Percentiles rank a stretch among this genome's conserved stretches.
These are phyloP conservation scores for Saccharomycopsis oosterbeekiorum DNA, from an alignment of 805 yeast species.

Conservation along the genomic window DNA sequence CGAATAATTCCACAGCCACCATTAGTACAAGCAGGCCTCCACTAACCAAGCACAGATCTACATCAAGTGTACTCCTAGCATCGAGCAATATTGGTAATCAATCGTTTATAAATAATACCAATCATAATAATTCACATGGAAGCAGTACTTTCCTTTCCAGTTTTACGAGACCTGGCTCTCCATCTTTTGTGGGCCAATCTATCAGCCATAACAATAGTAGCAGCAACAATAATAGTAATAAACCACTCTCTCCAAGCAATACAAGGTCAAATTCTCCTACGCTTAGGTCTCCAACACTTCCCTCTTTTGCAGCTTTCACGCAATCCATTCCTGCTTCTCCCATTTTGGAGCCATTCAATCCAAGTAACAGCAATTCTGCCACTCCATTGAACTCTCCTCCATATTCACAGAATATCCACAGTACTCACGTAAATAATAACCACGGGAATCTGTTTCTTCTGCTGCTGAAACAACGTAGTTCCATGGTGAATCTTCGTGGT, in stretches of 20 bases:
- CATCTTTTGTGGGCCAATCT: not conserved
- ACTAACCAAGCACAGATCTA: not conserved
- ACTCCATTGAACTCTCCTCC: slow-evolving; percentile 2
- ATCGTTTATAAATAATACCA: not conserved
- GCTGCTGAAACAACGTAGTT: not conserved
- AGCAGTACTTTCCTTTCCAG: not conserved
- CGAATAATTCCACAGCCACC: not conserved
- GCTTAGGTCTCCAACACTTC: slow-evolving; percentile 10
- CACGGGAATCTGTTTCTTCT: not conserved
- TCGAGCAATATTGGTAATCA: not conserved
- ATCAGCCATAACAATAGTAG: not conserved
- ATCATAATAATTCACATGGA: not conserved
- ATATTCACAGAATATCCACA: not conserved
- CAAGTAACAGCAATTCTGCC: not conserved
- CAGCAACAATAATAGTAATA: not conserved
- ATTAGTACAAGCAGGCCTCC: not conserved
- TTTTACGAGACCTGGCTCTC: slow-evolving; percentile 10
- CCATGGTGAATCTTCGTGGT: not conserved
- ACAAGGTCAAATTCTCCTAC: slow-evolving; percentile 8
- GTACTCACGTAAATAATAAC: not conserved
- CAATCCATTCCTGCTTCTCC: slow-evolving; percentile 16
- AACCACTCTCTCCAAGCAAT: not conserved
- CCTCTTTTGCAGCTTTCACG: slow-evolving; percentile 11
- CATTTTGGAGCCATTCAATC: slow-evolving; percentile 3
- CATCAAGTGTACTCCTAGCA: not conserved